Conservation (phyloP, 495 filamentous ascomycete species). For the Penicillium mononematosum region DNA sequence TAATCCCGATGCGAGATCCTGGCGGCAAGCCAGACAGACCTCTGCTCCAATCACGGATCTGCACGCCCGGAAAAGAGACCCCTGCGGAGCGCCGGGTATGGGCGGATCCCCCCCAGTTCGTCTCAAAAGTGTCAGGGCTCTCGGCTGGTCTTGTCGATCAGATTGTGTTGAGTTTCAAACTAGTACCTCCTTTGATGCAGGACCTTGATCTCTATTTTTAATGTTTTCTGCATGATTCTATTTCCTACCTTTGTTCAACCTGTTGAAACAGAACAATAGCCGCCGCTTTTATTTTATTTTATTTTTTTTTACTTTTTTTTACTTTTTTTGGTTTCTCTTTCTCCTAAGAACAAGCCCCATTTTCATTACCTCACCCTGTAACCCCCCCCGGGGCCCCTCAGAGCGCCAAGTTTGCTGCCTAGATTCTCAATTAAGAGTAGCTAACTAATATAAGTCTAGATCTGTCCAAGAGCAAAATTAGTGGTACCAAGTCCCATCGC, state of each 20-base stretch:
- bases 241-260: neutral
- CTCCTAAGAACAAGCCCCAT: neutral
- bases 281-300: neutral
- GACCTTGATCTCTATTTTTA: conserved; percentile 5
- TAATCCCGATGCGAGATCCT: conserved; percentile 16
- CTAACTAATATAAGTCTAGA: neutral
- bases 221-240: conserved; percentile 3
- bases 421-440: neutral
- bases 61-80: conserved; percentile 4
- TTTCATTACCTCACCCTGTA: conserved; percentile 1
- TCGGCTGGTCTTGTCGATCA: conserved; percentile 12
- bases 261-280: conserved; percentile 11
- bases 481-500: neutral
- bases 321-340: neutral
- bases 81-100: conserved; percentile 16
- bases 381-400: no score
- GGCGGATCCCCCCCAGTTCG: conserved; percentile 12
- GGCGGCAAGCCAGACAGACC: conserved; percentile 24
- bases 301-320: neutral
- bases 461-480: conserved; percentile 5
- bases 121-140: conserved; percentile 12
- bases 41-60: conserved; percentile 16
- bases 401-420: conserved; percentile 10
- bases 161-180: conserved; percentile 25
- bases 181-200: neutral